phyloP scores from a whole-genome alignment of 768 basidiomycete species.

The Termitomyces sp. region DNA sequence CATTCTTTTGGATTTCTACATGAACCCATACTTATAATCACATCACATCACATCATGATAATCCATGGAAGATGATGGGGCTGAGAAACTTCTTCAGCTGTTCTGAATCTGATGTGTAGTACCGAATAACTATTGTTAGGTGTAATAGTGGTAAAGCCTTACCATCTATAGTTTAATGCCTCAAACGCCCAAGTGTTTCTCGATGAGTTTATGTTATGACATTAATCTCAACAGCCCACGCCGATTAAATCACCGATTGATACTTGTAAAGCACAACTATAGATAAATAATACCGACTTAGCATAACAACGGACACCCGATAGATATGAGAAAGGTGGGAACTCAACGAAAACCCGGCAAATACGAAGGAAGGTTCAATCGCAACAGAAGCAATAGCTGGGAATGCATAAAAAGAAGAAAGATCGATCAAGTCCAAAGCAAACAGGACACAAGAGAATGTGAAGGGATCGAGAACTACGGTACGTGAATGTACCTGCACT shows the following conservation, averaged over 20 bases:
- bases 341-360: neutral
- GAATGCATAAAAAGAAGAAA: conserved; percentile 1
- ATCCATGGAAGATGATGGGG: neutral
- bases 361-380: neutral
- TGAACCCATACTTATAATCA: neutral
- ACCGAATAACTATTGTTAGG: neutral
- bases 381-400: conserved; percentile 4
- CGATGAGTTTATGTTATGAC: too few species aligned
- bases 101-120: neutral
- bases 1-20: neutral
- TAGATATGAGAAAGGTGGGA: neutral
- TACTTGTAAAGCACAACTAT: neutral
- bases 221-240: too few species aligned
- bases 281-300: conserved; percentile 5
- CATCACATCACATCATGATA: too few species aligned
- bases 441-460: neutral
- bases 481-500: conserved; percentile 5
- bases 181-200: neutral
- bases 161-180: neutral
- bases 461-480: neutral
- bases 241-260: neutral
- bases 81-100: neutral
- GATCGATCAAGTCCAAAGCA: neutral
- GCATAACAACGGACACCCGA: conserved; percentile 2
- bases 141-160: neutral